Base-by-base conservation (phyloP, 352 stramenopile species). In the Peronospora farinosa region DNA sequence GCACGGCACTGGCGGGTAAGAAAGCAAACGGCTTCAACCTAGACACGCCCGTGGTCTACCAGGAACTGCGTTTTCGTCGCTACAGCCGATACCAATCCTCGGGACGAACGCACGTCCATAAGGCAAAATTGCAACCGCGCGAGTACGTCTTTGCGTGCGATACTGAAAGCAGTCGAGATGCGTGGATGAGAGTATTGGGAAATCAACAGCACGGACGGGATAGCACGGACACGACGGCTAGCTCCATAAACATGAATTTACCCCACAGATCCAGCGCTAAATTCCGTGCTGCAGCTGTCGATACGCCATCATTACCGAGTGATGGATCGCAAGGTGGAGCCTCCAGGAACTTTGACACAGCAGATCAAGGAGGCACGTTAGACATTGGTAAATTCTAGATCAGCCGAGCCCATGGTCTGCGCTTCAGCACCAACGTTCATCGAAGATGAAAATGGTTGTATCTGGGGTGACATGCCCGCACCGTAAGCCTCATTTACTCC, bases 131-230 rank as follows among this genome's bases (percentile, higher is more conserved):
- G 39, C 46, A 65, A 12, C 53, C 63, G 2, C 38, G 38, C 7
- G 52, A 62, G 37, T 70, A 66, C 23, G 33, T 69, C 21, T 81
- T 84, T 47, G 68, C 74, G 5, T 63, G 65, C 17, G 74, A 82
- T 37, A 69, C 54, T 3, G 44, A 27, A 31, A 36, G 43, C 0
- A 54, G 66, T 31, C 63, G 59, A 1, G 68, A 67, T 25, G 56
- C 53, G 7, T 84, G 73, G 70, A 67, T 79, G 50, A 45, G 30
- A 3, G 65, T 72, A 10, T 40, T 79, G 32, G 58, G 42, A 7
- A 61, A 47, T 30, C 48, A 40, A 37, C 27, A 54, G 28, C 51
- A 39, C 21, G 38, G 35, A 54, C 35, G 54, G 17, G 49, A 63
- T 5, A 51, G 30, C 39, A 51, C 44, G 1, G 48, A 45, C 17